These are phyloP conservation scores for Apocynum venetum DNA, from an alignment of 257 asterid species.

Conservation along the genomic window DNA sequence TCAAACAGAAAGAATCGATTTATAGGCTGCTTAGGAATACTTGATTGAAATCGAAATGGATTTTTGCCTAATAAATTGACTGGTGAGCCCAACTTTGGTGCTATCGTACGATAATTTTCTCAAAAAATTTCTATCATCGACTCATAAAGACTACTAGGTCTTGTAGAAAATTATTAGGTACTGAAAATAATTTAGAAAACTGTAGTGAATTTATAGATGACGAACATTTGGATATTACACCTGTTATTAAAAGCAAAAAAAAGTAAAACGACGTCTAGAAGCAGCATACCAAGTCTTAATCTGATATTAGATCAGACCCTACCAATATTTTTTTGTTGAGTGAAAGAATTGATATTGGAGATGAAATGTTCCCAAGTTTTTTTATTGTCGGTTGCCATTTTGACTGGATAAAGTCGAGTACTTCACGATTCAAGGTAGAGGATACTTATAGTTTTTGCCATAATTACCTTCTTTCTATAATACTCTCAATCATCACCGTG, in stretches of 20 bases:
- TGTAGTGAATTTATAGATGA: neutral
- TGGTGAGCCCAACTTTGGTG: neutral
- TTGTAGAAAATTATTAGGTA: neutral
- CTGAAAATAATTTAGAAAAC: neutral
- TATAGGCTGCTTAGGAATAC: neutral
- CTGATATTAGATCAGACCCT: no score
- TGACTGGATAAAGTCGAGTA: no score
- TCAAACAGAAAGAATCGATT: neutral
- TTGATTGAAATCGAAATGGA: neutral
- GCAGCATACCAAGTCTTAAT: constrained; percentile 5
- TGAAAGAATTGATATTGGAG: no score
- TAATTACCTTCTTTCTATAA: no score
- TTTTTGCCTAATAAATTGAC: neutral
- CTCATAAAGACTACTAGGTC: neutral
- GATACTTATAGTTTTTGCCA: no score
- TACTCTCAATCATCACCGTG: no score
- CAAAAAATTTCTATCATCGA: neutral
- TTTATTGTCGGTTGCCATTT: no score
- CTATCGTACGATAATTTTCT: neutral
- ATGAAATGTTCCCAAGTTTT: no score
- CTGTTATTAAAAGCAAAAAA: no score
- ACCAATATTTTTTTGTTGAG: no score
- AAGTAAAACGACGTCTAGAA: neutral
- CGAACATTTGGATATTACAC: neutral
- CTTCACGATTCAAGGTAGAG: no score